phyloP scores from a whole-genome alignment of 139 green algal species.

The Trebouxia sp. region DNA sequence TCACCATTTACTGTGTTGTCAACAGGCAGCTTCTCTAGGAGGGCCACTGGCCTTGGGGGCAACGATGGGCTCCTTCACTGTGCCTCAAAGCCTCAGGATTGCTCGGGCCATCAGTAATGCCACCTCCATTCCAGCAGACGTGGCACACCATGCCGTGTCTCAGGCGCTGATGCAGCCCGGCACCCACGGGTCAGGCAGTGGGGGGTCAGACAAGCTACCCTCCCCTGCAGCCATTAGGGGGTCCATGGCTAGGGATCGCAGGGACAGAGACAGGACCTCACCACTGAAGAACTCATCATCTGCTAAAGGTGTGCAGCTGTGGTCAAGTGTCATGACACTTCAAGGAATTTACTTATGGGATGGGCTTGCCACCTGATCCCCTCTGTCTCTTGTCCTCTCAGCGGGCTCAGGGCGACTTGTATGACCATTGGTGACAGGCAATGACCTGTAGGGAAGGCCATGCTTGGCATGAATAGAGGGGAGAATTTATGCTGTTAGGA shows the following conservation, averaged over 20 bases:
- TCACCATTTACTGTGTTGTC: neutral
- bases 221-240: slow-evolving; percentile 1
- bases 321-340: too few relatives aligned
- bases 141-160: slow-evolving; percentile 19
- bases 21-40: neutral
- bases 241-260: neutral
- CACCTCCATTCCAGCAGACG: slow-evolving; percentile 27
- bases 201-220: neutral
- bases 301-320: too few relatives aligned
- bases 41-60: slow-evolving; percentile 3
- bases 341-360: too few relatives aligned
- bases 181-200: neutral
- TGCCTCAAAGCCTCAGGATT: slow-evolving; percentile 19
- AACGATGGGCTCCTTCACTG: slow-evolving; percentile 3
- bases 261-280: neutral
- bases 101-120: slow-evolving; percentile 20
- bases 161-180: slow-evolving; percentile 17
- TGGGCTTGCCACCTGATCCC: too few relatives aligned
- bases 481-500: too few relatives aligned
- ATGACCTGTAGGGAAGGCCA: too few relatives aligned
- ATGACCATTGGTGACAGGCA: too few relatives aligned
- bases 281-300: slow-evolving; percentile 5
- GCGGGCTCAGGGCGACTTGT: too few relatives aligned
- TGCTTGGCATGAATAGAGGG: too few relatives aligned
- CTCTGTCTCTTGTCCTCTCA: too few relatives aligned